Evolutionary conservation across 208 protist genomes (phyloP).

Genomic region (Trichomonas gallinae): DNA sequence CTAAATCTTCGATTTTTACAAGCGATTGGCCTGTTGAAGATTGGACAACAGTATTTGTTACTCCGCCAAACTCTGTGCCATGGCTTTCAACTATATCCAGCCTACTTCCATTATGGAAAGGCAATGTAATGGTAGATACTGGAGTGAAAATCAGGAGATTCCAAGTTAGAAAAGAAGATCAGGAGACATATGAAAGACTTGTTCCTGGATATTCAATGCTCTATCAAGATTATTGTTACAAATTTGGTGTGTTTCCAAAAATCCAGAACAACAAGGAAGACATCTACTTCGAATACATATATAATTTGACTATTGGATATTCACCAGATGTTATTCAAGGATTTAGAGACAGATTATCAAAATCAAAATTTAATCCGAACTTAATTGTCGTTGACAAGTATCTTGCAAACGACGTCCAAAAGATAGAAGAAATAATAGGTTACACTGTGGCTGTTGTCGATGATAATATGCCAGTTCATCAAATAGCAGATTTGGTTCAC

Average conservation of each 20-base stretch:
- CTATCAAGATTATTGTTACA: neutral
- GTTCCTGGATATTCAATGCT: neutral
- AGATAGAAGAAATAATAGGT: neutral
- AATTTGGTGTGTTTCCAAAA: neutral
- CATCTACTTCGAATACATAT: neutral
- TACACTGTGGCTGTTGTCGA: neutral
- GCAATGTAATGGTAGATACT: neutral
- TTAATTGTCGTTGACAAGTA: neutral
- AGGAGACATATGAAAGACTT: neutral
- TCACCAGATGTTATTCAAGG: neutral
- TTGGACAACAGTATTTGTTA: neutral
- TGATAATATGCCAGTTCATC: neutral
- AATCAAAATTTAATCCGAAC: neutral
- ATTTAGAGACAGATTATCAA: neutral
- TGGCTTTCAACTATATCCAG: neutral
- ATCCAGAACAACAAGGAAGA: neutral
- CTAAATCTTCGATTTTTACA: neutral
- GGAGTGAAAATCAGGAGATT: neutral
- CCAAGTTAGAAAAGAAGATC: neutral
- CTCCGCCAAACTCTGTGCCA: neutral
- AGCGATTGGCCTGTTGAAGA: neutral
- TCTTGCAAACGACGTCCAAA: neutral
- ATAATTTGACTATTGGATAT: neutral
- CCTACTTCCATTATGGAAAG: neutral
- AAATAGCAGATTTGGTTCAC: neutral